Evolutionary conservation across 805 yeast genomes (phyloP).

Genomic region (Yueomyces sinensis): DNA sequence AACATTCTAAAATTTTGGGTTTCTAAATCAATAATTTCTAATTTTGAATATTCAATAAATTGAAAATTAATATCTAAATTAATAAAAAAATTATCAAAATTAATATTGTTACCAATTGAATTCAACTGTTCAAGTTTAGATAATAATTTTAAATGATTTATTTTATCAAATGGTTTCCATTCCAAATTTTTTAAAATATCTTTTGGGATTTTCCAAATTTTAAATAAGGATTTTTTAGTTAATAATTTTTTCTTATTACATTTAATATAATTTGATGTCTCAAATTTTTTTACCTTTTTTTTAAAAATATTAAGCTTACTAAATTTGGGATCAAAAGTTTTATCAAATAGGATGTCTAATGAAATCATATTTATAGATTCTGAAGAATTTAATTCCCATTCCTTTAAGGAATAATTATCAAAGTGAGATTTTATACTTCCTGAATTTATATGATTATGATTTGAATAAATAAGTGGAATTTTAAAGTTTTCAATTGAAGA

Average conservation of each 20-base stretch:
- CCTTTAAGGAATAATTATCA: no score
- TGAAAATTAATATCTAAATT: conserved; percentile 1
- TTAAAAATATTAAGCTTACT: conserved; percentile 12
- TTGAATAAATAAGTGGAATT: no score
- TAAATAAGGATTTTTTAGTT: no score
- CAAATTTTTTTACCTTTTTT: background rate
- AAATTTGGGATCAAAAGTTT: conserved; percentile 8
- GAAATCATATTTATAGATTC: no score
- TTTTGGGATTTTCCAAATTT: conserved; percentile 10
- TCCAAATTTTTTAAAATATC: conserved; percentile 4
- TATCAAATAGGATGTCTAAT: background rate
- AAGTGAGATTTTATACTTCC: no score
- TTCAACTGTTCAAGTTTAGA: background rate
- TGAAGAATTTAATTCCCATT: no score
- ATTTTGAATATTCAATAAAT: conserved; percentile 1
- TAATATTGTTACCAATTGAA: background rate
- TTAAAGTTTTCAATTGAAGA: no score
- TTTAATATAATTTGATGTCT: background rate
- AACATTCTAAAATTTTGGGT: conserved; percentile 4
- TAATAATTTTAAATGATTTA: background rate
- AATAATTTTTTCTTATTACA: no score
- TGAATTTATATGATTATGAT: no score
- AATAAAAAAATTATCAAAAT: background rate
- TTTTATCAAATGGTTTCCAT: conserved; percentile 13
- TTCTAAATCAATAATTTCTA: conserved; percentile 8